These are phyloP conservation scores for Rhizophora apiculata DNA, from an alignment of 345 rosid genomes.

Conservation along the genomic window DNA sequence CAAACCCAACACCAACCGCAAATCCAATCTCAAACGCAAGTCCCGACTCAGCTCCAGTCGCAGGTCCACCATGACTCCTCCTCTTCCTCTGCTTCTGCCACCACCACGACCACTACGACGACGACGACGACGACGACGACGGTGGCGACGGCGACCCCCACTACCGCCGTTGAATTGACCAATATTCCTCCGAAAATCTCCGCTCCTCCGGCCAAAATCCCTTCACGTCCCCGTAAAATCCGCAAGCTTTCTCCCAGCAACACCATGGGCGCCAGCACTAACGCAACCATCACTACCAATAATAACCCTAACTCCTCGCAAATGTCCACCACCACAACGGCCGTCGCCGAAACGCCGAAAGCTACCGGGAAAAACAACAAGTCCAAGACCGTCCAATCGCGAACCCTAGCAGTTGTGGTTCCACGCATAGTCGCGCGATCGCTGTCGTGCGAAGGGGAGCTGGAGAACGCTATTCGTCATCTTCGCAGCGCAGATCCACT, in stretches of 20 bases:
- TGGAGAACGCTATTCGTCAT: conserved; percentile 67
- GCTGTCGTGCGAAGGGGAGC: conserved; percentile 80
- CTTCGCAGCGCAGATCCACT: conserved; percentile 78
- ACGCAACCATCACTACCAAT: conserved; percentile 13
- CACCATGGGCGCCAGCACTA: not conserved
- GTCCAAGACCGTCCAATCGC: conserved; percentile 33
- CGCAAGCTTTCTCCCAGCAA: conserved; percentile 67
- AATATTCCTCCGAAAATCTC: conserved; percentile 28
- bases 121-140: conserved; percentile 1
- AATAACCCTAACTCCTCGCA: conserved; percentile 25
- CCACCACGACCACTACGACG: conserved; percentile 20
- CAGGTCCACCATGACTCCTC: conserved; percentile 26
- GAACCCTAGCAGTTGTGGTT: conserved; percentile 26
- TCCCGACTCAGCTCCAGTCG: conserved; percentile 31
- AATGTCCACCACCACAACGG: conserved; percentile 14
- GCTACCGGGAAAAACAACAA: conserved; percentile 15
- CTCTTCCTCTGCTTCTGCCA: conserved; percentile 26
- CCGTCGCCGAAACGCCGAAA: conserved; percentile 28
- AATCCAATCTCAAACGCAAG: conserved; percentile 18
- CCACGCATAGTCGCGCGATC: conserved; percentile 62
- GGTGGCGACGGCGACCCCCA: conserved; percentile 4
- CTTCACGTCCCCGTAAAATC: conserved; percentile 83
- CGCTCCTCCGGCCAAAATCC: conserved; percentile 82
- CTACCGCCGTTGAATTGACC: conserved; percentile 30
- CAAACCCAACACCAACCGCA: conserved; percentile 40